These are phyloP conservation scores for Antitrichia curtipendula DNA, from an alignment of 225 moss, liverwort and hornwort genomes.

Conservation along the genomic window DNA sequence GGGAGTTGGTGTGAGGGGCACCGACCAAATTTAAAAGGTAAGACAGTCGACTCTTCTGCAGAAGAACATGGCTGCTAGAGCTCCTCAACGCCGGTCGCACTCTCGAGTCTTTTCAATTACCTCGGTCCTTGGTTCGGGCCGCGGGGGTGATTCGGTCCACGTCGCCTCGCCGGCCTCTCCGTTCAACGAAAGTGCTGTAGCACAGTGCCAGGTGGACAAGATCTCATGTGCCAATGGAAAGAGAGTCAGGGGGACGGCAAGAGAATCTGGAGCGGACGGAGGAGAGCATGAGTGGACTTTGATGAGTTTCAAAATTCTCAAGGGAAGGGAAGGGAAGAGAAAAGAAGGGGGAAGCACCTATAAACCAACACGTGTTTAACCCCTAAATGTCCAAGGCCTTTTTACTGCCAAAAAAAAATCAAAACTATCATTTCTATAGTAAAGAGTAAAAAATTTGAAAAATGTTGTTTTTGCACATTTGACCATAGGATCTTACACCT, in stretches of 20 bases:
- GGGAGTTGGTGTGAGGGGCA: background rate
- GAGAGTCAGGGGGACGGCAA: background rate
- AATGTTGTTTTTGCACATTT: too few species aligned
- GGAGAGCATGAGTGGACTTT: background rate
- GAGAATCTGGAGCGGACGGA: background rate
- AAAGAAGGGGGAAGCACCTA: background rate
- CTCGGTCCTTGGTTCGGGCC: background rate
- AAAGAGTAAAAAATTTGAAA: too few species aligned
- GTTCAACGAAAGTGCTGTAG: background rate
- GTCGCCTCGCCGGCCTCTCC: background rate
- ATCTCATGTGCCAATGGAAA: background rate
- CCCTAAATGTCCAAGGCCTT: too few species aligned
- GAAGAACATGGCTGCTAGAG: background rate
- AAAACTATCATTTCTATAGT: too few species aligned
- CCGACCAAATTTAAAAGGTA: background rate
- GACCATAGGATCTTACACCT: too few species aligned
- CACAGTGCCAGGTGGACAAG: background rate
- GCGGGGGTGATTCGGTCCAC: background rate
- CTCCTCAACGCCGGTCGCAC: background rate
- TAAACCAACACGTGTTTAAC: too few species aligned
- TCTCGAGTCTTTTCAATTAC: background rate
- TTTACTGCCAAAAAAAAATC: too few species aligned
- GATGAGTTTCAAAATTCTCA: background rate
- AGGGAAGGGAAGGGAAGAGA: background rate
- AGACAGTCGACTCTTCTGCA: background rate